These are phyloP conservation scores for Leccinum uliginosum DNA, from an alignment of 768 basidiomycete species.

Conservation along the genomic window DNA sequence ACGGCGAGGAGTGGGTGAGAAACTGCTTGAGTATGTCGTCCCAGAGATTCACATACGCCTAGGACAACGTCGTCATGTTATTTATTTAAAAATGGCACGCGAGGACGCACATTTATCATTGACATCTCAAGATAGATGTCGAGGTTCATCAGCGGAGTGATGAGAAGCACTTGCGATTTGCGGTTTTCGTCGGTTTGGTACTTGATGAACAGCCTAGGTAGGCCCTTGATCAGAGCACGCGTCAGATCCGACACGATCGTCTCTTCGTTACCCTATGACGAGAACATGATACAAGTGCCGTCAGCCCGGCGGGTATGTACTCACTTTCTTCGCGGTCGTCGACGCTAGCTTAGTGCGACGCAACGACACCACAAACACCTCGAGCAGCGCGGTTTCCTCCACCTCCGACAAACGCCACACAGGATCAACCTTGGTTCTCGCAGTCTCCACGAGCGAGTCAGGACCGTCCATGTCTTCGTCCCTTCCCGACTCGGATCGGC, in stretches of 20 bases:
- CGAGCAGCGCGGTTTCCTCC: slow-evolving; percentile 81
- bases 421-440: slow-evolving; percentile 50
- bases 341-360: slow-evolving; percentile 55
- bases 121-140: slow-evolving; percentile 93
- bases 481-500: no score
- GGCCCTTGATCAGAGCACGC: slow-evolving; percentile 79
- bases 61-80: slow-evolving; percentile 4
- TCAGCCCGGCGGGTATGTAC: slow-evolving; percentile 11
- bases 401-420: slow-evolving; percentile 81
- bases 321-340: slow-evolving; percentile 64
- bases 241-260: slow-evolving; percentile 70
- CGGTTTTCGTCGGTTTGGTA: slow-evolving; percentile 85
- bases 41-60: slow-evolving; percentile 89
- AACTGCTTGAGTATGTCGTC: slow-evolving; percentile 93
- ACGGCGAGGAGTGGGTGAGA: slow-evolving; percentile 74
- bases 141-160: slow-evolving; percentile 84
- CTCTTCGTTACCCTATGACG: slow-evolving; percentile 64
- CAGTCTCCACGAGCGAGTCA: slow-evolving; percentile 23
- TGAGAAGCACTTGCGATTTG: slow-evolving; percentile 72
- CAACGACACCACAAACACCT: slow-evolving; percentile 72
- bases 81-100: background rate
- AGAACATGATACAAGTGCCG: background rate
- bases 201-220: slow-evolving; percentile 87
- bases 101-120: slow-evolving; percentile 62
- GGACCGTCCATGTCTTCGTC: slow-evolving; percentile 37